Evolutionary conservation across 2,329 filamentous ascomycete genomes (phyloP), one percentile per base, ranked within the genome.

Genomic region (Stachybotrys chlorohalonatus): DNA sequence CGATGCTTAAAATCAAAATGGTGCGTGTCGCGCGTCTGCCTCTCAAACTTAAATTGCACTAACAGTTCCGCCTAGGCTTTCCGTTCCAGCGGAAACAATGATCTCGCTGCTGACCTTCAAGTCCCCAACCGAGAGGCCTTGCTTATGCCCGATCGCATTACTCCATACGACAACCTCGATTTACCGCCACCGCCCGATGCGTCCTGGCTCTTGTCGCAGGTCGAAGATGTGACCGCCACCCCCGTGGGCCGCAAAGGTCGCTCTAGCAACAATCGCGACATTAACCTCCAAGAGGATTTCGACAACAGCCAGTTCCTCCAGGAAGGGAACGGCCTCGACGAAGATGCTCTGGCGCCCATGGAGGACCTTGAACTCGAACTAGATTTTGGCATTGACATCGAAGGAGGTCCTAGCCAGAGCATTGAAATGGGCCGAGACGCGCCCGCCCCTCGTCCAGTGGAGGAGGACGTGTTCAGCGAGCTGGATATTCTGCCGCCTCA

Each of bases 1-100:
- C 93, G 46, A 78, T 99, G 61, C 86, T 95, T 79, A 97, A 96
- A 76, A 96, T 99, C 65, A 96, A 97, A 70, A 95, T 97, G 91
- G 93, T 96, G 74, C 47, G 79, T 16, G 13, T 42, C 13, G 9
- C 31, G 16, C 31, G 36, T 31, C 11, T 16, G 5, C 31, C 36
- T 39, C 7, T 16, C 13, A 36, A 6, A 5, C 30, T 50, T 7
- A 15, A 16, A 15, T 11, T 16, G 42, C 17, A 9, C 36, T 60
- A 57, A 53, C 59, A 77, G 70, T 75, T 55, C 52, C 53, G 59
- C 48, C 2, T 57, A 96, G 93, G 93, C 94, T 47, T 99, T 97
- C 75, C 89, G 92, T 57, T 90, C 93, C 17, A 89, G 85, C 51
- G 93, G 93, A 60, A 96, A 96, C 73, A 95, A 97, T 68, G 94